A percentile compares a stretch with the other conserved stretches of the same genome.
phyloP scores from a whole-genome alignment of 192 early-diverging fungal genomes.

The Coemansia sp. region DNA sequence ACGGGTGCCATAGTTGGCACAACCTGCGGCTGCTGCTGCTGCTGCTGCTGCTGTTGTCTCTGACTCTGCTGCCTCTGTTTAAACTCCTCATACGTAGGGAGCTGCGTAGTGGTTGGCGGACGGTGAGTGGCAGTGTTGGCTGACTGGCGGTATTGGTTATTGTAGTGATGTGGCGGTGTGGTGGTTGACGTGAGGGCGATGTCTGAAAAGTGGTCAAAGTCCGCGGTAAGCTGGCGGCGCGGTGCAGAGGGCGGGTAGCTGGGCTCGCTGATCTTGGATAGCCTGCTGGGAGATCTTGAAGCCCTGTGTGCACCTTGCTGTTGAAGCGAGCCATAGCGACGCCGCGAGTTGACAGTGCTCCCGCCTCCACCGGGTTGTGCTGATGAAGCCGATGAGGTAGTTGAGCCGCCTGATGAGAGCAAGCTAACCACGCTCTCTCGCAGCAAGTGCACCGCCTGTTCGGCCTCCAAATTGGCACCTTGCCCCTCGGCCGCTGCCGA shows the following conservation, averaged over 20 bases:
- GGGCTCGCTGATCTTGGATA: slow-evolving; percentile 56
- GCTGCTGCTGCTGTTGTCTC: slow-evolving; percentile 7
- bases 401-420: slow-evolving; percentile 34
- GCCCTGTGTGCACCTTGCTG: slow-evolving; percentile 9
- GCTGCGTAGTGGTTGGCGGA: slow-evolving; percentile 11
- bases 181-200: slow-evolving; percentile 38
- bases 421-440: slow-evolving; percentile 53
- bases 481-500: slow-evolving; percentile 2
- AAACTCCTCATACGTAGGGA: slow-evolving; percentile 50
- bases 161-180: slow-evolving; percentile 19
- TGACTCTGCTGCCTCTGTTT: slow-evolving; percentile 20
- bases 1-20: background rate
- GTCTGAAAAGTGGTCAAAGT: slow-evolving; percentile 51
- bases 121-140: background rate
- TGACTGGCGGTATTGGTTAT: slow-evolving; percentile 1
- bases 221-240: slow-evolving; percentile 29
- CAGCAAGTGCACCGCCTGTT: slow-evolving; percentile 48
- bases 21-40: slow-evolving; percentile 15
- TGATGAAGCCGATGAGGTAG: slow-evolving; percentile 35
- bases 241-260: slow-evolving; percentile 48
- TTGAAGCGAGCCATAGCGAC: slow-evolving; percentile 15
- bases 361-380: slow-evolving; percentile 19
- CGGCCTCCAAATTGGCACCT: slow-evolving; percentile 4
- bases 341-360: slow-evolving; percentile 11
- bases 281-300: slow-evolving; percentile 38